Base-by-base conservation (phyloP, 768 basidiomycete species). In the Dictyophora rubrovolvata region DNA sequence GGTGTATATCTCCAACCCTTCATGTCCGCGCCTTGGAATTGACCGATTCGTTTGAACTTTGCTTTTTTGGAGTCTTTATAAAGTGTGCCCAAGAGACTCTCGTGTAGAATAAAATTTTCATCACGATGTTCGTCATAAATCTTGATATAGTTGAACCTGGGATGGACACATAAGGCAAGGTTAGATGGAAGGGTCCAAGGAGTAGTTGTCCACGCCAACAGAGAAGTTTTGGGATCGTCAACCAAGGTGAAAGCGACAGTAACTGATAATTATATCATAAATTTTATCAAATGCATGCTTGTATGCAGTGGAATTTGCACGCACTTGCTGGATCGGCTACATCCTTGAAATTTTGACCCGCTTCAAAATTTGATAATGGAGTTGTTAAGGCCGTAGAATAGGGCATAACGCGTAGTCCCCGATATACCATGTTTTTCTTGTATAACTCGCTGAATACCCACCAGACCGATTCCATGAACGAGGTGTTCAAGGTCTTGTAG, bases 381-480 rank as follows among this genome's bases (percentile, higher is more conserved):
- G 96, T 99, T 1, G 93, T 93, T 67, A 89, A 88, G 11, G 92
- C 96, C 0, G 91, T 93, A 11, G 96, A 96, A 70, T 99, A 99
- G 1, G 96, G 96, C 93, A 99, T 96, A 62, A 99, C 96, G 60
- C 82, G 80, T 63, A 94, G 75, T 0, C 96, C 96, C 16, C 92
- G 82, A 72, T 99, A 99, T 17, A 99, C 93, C 74, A 93, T 73
- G 5, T 79, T 84, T 70, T 93, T 95, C 68, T 93, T 83, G 79
- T 86, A 95, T n/a, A 99, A 80, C 69, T 93, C 85, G 55, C 83
- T 77, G 72, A 99, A 99, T 9, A 91, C 96, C 96, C 96, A 99
- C 96, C 96, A 99, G 11, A 96, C 91, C 51, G 85, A 86, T 77
- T 99, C 96, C 96, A 99, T 98, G 71, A 90, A 99, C 9, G 84